Conservation (phyloP, 306 rosid genomes). For the Morella rubra region DNA sequence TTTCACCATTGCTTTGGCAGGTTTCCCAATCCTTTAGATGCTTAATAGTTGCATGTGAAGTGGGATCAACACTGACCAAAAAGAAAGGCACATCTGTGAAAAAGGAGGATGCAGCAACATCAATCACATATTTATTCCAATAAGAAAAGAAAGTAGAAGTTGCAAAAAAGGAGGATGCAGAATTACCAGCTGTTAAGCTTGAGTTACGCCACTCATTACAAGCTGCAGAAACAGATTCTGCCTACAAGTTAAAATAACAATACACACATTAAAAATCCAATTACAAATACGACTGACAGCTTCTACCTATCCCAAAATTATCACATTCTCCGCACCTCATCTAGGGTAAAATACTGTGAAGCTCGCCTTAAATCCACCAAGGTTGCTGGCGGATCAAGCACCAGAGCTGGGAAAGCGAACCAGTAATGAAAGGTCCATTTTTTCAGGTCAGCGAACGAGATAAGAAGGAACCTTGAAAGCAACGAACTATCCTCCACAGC, state of each 20-base stretch:
- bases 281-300: slow-evolving; percentile 5
- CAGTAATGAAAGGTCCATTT: slow-evolving; percentile 86
- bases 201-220: slow-evolving; percentile 85
- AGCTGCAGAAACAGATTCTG: slow-evolving; percentile 71
- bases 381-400: slow-evolving; percentile 85
- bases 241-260: slow-evolving; percentile 43
- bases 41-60: slow-evolving; percentile 60
- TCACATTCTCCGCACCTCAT: slow-evolving; percentile 57
- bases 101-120: neutral
- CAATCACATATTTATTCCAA: slow-evolving; percentile 4
- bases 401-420: slow-evolving; percentile 94
- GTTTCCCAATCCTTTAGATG: slow-evolving; percentile 79
- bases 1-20: slow-evolving; percentile 47
- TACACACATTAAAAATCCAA: slow-evolving; percentile 17
- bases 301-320: slow-evolving; percentile 7
- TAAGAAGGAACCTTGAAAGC: slow-evolving; percentile 79
- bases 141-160: slow-evolving; percentile 1
- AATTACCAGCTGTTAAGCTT: slow-evolving; percentile 63
- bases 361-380: slow-evolving; percentile 71
- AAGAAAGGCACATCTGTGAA: slow-evolving; percentile 84
- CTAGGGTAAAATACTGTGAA: slow-evolving; percentile 57
- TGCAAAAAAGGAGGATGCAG: slow-evolving; percentile 8
- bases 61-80: slow-evolving; percentile 55
- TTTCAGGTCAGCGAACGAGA: slow-evolving; percentile 93
- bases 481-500: slow-evolving; percentile 80